Evolutionary conservation across 2,329 filamentous ascomycete species (phyloP), one percentile per base, ranked within the genome.

Genomic region (Fusarium proliferatum): DNA sequence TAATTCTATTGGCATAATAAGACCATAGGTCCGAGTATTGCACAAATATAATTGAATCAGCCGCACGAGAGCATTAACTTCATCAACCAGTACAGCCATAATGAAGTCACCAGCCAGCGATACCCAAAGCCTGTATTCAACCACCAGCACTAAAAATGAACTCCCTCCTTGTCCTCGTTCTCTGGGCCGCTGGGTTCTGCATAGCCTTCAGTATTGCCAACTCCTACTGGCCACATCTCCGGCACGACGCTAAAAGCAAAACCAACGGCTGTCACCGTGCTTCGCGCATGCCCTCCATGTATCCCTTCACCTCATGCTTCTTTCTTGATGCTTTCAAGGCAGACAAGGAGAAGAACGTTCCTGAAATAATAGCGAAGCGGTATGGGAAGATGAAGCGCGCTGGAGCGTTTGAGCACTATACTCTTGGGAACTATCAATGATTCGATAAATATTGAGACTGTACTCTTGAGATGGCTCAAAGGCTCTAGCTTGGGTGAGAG

Each of bases 221-320:
- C 19, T 55, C 11, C 26, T 55, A 6, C 36, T 55, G 36, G 51
- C 3, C 34, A 4, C 15, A 30, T n/a, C 36, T 41, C 36, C 23
- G 2, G 19, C n/a, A 30, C 51, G 36, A 55, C 51, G 19, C 19
- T n/a, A 28, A 30, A 17, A 2, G 26, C 21, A 12, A 30, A 0
- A 2, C 5, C 13, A 12, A 30, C 26, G 7, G 13, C 23, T 39
- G 10, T n/a, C 36, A 55, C 9, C 19, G 2, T n/a, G 23, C 36
- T 30, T 2, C 19, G 10, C 5, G 2, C 7, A n/a, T 8, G 2
- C 19, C 15, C 13, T n/a, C 3, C 26, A 13, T 41, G 9, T n/a
- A 13, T 5, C 26, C 10, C 19, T n/a, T 30, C 7, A 2, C 26
- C 15, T 2, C n/a, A 26, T 4, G 5, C 13, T n/a, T 55, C 13